Evolutionary conservation across 140 eudicot genomes (phyloP).

Genomic region (Ambrosia hybrid): DNA sequence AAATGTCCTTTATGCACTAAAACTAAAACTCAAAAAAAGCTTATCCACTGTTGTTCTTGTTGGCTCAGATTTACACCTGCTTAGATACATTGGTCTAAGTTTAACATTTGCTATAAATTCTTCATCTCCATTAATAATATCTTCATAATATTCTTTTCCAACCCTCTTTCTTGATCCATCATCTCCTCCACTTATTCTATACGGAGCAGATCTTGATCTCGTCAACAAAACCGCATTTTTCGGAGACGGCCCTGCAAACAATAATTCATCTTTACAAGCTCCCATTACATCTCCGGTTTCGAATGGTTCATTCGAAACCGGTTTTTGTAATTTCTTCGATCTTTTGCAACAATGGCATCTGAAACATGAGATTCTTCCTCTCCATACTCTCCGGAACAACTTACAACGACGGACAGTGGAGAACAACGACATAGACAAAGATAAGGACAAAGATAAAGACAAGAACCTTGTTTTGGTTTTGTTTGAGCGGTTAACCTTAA

Average conservation of each 20-base stretch:
- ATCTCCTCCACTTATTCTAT: slow-evolving; percentile 28
- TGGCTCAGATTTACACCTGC: slow-evolving; percentile 74
- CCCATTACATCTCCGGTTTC: not conserved
- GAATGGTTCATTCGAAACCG: not conserved
- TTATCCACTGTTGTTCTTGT: slow-evolving; percentile 54
- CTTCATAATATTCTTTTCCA: slow-evolving; percentile 11
- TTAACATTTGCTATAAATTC: slow-evolving; percentile 5
- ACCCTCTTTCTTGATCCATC: not conserved
- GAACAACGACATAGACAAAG: not conserved
- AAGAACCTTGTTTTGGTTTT: not conserved
- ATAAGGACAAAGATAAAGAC: not conserved
- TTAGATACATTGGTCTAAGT: slow-evolving; percentile 33
- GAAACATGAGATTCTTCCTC: slow-evolving; percentile 32
- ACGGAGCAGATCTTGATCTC: slow-evolving; percentile 83
- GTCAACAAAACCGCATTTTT: slow-evolving; percentile 68
- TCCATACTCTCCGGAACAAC: slow-evolving; percentile 25
- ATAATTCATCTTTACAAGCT: not conserved
- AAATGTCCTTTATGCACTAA: not conserved
- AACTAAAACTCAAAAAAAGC: slow-evolving; percentile 29
- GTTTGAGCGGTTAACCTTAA: slow-evolving; percentile 49
- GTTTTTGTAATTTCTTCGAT: slow-evolving; percentile 16
- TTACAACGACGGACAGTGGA: slow-evolving; percentile 24
- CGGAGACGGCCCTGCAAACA: slow-evolving; percentile 36
- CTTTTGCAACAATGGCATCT: slow-evolving; percentile 39
- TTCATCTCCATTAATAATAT: slow-evolving; percentile 17